Conservation (phyloP, 352 stramenopile species). For the Peronosclerospora sorghi region DNA sequence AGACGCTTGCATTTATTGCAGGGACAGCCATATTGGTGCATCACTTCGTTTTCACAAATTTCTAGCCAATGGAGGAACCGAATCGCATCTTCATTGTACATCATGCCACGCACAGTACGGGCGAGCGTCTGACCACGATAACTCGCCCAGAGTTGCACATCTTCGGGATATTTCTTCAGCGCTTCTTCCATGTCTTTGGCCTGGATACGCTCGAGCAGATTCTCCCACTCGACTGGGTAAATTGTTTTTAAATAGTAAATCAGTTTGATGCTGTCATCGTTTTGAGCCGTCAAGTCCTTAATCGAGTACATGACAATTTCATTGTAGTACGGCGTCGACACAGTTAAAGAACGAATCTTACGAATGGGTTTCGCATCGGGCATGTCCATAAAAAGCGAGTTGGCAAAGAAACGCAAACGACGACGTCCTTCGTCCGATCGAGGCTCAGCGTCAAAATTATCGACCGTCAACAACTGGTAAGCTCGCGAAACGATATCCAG, state of each 20-base stretch:
- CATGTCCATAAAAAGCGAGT: constrained; percentile 87
- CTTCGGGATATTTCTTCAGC: constrained; percentile 70
- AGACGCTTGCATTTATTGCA: constrained; percentile 83
- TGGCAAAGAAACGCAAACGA: constrained; percentile 78
- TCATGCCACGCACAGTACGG: constrained; percentile 78
- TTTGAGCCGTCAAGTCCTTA: constrained; percentile 75
- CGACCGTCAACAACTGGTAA: constrained; percentile 79
- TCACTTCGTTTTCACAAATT: constrained; percentile 81
- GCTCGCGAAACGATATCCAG: constrained; percentile 77
- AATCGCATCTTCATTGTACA: constrained; percentile 83
- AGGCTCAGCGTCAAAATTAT: constrained; percentile 85
- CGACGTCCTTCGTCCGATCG: constrained; percentile 78
- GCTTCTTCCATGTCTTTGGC: constrained; percentile 78
- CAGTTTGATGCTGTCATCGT: constrained; percentile 91
- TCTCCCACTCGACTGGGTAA: constrained; percentile 81
- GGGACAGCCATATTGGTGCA: constrained; percentile 63
- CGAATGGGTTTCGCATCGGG: constrained; percentile 74
- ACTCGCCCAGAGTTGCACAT: constrained; percentile 75
- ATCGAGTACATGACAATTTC: constrained; percentile 87
- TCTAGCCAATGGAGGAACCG: constrained; percentile 82
- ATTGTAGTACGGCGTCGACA: constrained; percentile 85
- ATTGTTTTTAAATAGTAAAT: constrained; percentile 92
- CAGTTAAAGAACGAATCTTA: constrained; percentile 76
- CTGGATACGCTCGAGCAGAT: constrained; percentile 65
- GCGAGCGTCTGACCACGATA: constrained; percentile 80